Evolutionary conservation across 345 rosid genomes (phyloP), one percentile per base, ranked within the genome.

Genomic region (Syzygium oleosum): DNA sequence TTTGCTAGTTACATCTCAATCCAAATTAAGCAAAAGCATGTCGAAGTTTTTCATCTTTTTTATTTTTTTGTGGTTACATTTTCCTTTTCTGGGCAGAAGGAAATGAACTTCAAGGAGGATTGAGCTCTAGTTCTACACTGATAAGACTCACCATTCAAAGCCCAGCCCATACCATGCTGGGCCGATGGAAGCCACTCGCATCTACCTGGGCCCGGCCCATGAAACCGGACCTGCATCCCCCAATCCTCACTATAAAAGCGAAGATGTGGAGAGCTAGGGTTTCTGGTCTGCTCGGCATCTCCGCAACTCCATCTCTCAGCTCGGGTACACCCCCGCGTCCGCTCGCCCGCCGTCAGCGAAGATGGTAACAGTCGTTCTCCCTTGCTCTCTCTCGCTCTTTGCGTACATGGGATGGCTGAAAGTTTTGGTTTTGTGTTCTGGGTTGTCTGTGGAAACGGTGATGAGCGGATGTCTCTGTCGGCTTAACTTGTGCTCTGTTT

Each of bases 261-360:
- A 73, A 73, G 80, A 73, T 19, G 46, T 9, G 38, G 80, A 4
- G 0, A 0, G 4, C 11, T 73, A 73, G 80, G 80, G 80, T 73
- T 73, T 73, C 7, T 73, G 22, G 49, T 34, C 7, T n/a, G 49
- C 80, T 73, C 80, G 80, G 80, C 80, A 73, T 34, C 80, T 73
- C 25, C 0, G 25, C 12, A 19, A 34, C 80, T 73, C 80, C 25
- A 6, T 43, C 80, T 34, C 49, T 34, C 80, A 19, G 49, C 80
- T 68, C 25, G 46, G 46, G 1, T 73, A 0, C 31, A 1, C 58
- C 58, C 7, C 13, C 1, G 46, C 0, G 46, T 68, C 21, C 13
- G 25, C 25, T 73, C 49, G 49, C 25, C 46, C 25, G 49, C 46
- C 46, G 80, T 73, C 80, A 73, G 25, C 80, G 80, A 73, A 73